Evolutionary conservation across 139 green algal species (phyloP), one percentile per base, ranked within the genome.

Genomic region (Dunaliella primolecta): DNA sequence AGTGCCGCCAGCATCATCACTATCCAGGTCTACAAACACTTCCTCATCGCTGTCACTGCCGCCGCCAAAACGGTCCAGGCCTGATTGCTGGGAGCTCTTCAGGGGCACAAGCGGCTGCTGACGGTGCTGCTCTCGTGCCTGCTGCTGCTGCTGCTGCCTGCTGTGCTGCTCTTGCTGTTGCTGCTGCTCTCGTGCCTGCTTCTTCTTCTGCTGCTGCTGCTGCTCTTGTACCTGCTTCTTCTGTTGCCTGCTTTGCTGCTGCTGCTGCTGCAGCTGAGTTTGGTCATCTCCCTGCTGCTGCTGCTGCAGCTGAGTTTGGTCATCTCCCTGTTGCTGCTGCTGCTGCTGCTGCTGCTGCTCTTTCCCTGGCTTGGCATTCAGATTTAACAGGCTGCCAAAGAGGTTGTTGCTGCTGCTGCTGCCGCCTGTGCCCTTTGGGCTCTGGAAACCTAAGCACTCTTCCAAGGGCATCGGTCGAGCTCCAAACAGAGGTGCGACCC

Each of bases 51-150:
- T 15, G 46, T 64, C 46, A 15, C 46, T 64, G 46, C 15, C 46
- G 46, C 46, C 15, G 7, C 46, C 46, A 64, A 64, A 64, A 15
- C 46, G 46, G 46, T 64, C 46, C 7, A 7, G 7, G 46, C 46
- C 46, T 7, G 46, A 7, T 15, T 64, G 46, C 15, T 64, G 46
- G 15, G 46, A 64, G 46, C 7, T 64, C n/a, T 64, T 64, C 70
- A 81, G 70, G 36, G 79, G 82, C 72, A 55, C 64, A 38, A 81
- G 82, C 82, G 64, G 82, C 34, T 81, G 82, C 37, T 70, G 29
- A 3, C 33, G 78, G 33, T 70, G 34, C 32, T 33, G 25, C 37
- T n/a, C 55, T 15, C 15, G 46, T 15, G 7, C 7, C 46, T 64
- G 46, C 46, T 64, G 46, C 7, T 64, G 7, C 15, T 15, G 15